Percentiles rank a stretch among this genome's conserved stretches.
Conservation (phyloP, 75 land plant genomes). For the Chamaecyparis obtusa region DNA sequence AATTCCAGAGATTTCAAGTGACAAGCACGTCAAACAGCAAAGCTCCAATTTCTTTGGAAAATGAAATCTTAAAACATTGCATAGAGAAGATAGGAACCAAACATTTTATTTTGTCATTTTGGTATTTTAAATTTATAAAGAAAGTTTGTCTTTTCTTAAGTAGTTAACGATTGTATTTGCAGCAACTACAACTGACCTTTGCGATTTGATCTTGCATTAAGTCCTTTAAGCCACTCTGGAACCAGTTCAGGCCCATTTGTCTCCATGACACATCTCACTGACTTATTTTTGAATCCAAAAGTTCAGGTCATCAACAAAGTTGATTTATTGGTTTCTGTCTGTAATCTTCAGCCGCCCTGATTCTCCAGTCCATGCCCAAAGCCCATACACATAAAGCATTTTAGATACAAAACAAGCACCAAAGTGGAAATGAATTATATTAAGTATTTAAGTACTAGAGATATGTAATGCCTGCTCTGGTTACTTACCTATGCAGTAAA, state of each 20-base stretch:
- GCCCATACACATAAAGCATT: background rate
- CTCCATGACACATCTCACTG: background rate
- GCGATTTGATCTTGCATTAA: background rate
- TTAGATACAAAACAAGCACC: background rate
- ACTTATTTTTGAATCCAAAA: background rate
- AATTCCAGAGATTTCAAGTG: background rate
- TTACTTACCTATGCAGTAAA: background rate
- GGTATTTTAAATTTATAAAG: background rate
- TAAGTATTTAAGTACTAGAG: background rate
- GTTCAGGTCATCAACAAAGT: background rate
- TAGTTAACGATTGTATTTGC: background rate
- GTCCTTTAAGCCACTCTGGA: constrained; percentile 8
- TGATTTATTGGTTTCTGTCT: background rate
- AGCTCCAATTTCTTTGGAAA: background rate
- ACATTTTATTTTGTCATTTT: background rate
- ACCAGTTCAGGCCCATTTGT: background rate
- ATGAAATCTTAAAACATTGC: background rate
- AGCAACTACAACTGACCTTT: background rate
- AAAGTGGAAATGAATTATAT: background rate
- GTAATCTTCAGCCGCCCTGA: background rate
- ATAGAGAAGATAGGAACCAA: background rate
- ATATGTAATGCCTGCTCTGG: background rate
- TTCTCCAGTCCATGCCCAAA: background rate
- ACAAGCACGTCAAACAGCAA: background rate
- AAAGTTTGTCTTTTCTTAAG: background rate